Base-by-base conservation (phyloP, 2,329 filamentous ascomycete species). In the Tolypocladium album region DNA sequence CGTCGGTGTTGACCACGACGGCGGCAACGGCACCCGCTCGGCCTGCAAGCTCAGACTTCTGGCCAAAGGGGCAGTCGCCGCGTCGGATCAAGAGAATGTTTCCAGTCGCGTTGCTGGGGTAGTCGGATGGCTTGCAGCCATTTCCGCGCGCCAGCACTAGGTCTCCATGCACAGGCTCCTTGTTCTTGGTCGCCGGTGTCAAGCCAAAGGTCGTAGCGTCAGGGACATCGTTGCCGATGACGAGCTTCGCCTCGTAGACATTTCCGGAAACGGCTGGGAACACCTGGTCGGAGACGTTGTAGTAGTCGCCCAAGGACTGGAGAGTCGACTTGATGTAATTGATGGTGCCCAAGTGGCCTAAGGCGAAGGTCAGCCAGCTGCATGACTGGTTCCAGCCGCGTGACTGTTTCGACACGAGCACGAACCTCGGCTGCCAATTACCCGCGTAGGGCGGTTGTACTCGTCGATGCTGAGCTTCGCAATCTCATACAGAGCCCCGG, bases 1-100 rank as follows among this genome's bases (percentile, higher is more conserved):
- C 74, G 56, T 84, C 84, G 65, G 86, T 88, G 76, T 93, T 91
- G 75, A 89, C 92, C 57, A 94, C 79, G 17, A 94, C 74, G 0
- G 86, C 88, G 1, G 86, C 89, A 4, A 83, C 72, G 6, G 90
- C 90, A 24, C 89, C 88, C 1, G 88, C 88, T 56, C 77, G 79
- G 50, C 86, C 87, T 7, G 90, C 89, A 17, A 82, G 75, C 58
- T 79, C 80, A 1, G 87, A 87, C 76, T 94, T 94, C 61, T 79
- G 73, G 13, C 86, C 88, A 65, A 93, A 94, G 9, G 84, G 65
- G 69, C 90, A 94, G 1, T 74, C 78, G 58, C 90, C 90, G 59
- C 90, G 85, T 38, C 79, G 77, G 64, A 94, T 81, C 43, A 94
- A 78, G 12, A 87, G 89, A 61, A 94, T 86, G 61, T 83, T 84